These are phyloP conservation scores for Cinnamomum micranthum DNA, from an alignment of 164 flowering plant species.

Conservation along the genomic window DNA sequence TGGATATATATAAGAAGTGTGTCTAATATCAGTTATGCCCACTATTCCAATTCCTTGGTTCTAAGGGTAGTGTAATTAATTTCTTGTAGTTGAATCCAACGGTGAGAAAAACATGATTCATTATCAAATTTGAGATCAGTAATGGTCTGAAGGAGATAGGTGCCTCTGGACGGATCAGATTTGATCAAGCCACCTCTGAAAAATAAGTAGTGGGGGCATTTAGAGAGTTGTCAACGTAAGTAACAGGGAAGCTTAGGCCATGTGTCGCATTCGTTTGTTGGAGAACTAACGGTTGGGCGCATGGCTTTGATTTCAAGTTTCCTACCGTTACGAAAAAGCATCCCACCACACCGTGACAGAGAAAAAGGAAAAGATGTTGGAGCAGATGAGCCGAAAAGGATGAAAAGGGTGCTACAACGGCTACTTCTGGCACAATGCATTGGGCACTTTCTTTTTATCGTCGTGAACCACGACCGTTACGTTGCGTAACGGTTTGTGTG, in stretches of 20 bases:
- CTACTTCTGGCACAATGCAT: background rate
- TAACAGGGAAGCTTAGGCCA: background rate
- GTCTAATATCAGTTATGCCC: too few relatives aligned
- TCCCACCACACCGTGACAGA: background rate
- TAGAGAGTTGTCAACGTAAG: background rate
- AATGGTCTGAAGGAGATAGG: too few relatives aligned
- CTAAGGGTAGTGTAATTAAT: too few relatives aligned
- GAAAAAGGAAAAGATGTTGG: background rate
- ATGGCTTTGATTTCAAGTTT: background rate
- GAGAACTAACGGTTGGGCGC: background rate
- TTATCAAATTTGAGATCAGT: too few relatives aligned
- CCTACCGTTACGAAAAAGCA: constrained; percentile 11
- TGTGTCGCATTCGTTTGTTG: constrained; percentile 13
- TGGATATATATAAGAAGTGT: too few relatives aligned
- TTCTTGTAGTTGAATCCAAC: background rate
- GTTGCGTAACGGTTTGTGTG: background rate
- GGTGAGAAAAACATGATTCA: background rate
- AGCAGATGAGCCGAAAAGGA: background rate
- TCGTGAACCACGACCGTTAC: background rate
- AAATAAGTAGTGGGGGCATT: background rate
- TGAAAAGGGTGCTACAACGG: background rate
- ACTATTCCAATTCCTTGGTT: too few relatives aligned
- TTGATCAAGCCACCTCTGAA: background rate
- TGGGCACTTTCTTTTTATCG: background rate
- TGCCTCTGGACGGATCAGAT: too few relatives aligned